These are phyloP conservation scores for Nicotiana tabacum DNA, from an alignment of 257 asterid species.

Conservation along the genomic window DNA sequence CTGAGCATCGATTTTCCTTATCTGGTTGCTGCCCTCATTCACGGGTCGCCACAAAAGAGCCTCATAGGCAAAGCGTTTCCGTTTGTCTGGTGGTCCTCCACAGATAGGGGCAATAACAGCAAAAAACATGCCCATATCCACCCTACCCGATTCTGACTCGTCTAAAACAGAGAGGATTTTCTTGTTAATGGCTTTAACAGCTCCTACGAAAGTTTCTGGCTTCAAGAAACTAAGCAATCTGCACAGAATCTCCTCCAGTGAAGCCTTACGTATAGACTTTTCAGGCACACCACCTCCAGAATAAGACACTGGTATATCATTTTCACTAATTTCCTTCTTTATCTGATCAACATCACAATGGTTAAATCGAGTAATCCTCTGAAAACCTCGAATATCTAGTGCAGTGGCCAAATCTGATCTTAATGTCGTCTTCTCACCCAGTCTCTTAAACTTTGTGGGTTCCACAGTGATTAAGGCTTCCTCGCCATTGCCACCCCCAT, in stretches of 20 bases:
- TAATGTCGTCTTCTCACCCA: conserved; percentile 65
- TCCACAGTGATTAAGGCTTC: conserved; percentile 65
- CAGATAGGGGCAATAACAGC: conserved; percentile 83
- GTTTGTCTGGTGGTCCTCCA: conserved; percentile 65
- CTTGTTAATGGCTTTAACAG: conserved; percentile 88
- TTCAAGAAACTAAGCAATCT: conserved; percentile 79
- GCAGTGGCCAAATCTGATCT: conserved; percentile 70
- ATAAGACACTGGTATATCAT: conserved; percentile 70
- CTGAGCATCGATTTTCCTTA: conserved; percentile 67
- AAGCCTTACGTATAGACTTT: conserved; percentile 86
- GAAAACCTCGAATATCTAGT: conserved; percentile 79
- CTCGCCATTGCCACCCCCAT: conserved; percentile 53
- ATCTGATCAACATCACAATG: conserved; percentile 75
- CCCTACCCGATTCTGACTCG: conserved; percentile 77
- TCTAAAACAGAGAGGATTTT: conserved; percentile 73
- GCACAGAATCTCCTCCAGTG: conserved; percentile 69
- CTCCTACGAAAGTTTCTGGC: conserved; percentile 92
- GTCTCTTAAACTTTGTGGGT: conserved; percentile 65
- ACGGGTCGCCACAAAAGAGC: conserved; percentile 90
- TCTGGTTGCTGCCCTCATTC: conserved; percentile 62
- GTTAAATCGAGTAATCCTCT: conserved; percentile 83
- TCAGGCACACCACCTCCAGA: conserved; percentile 75
- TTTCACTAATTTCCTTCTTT: conserved; percentile 82
- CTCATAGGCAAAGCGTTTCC: conserved; percentile 80
- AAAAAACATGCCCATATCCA: conserved; percentile 87